Evolutionary conservation across 1,284 basidiomycete genomes (phyloP).

Genomic region (Neonothopanus nambi): DNA sequence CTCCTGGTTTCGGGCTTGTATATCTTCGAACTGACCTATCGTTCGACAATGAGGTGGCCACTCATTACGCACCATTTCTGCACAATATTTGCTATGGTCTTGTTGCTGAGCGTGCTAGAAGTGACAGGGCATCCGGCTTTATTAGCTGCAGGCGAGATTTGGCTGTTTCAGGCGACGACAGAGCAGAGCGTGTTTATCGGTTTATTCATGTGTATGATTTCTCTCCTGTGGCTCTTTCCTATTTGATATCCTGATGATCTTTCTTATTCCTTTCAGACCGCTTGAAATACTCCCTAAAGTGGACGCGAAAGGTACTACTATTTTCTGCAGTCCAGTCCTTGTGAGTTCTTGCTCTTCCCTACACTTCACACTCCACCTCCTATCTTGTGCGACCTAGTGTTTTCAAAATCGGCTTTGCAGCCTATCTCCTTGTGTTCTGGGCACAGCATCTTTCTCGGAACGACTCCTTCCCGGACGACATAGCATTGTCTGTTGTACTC

Average conservation of each 20-base stretch:
- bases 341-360: constrained; percentile 1
- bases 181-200: constrained; percentile 12
- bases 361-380: background rate
- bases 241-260: no score
- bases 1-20: constrained; percentile 8
- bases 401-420: constrained; percentile 11
- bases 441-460: constrained; percentile 5
- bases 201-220: constrained; percentile 7
- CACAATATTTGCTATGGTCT: constrained; percentile 9
- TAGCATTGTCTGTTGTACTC: constrained; percentile 10
- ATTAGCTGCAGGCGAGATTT: constrained; percentile 9
- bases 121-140: constrained; percentile 2
- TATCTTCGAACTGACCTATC: constrained; percentile 15
- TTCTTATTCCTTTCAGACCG: background rate
- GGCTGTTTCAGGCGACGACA: constrained; percentile 15
- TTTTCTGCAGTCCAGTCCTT: constrained; percentile 8
- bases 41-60: constrained; percentile 13
- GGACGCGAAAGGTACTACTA: background rate
- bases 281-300: background rate
- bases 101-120: constrained; percentile 5
- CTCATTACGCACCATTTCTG: constrained; percentile 14
- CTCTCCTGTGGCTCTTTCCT: background rate
- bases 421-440: constrained; percentile 12
- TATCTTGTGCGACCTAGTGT: background rate
- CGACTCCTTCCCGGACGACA: constrained; percentile 1